Conservation (phyloP, 2,329 filamentous ascomycete genomes). For the Periconia sp. region DNA sequence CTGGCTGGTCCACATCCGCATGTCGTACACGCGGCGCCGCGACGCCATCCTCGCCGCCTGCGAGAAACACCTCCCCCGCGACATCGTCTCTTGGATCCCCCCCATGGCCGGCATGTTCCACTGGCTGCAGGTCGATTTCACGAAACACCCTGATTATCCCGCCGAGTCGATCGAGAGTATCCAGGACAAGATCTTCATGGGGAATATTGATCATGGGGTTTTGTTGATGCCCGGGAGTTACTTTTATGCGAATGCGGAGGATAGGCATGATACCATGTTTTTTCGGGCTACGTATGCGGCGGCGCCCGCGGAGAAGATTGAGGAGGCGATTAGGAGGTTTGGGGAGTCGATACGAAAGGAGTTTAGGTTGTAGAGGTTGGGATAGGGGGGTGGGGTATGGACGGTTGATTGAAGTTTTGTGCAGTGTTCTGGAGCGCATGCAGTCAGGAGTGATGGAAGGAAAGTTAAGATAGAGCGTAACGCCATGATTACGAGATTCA, state of each 20-base stretch:
- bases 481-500: too few relatives aligned
- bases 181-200: slow-evolving; percentile 84
- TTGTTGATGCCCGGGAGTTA: slow-evolving; percentile 84
- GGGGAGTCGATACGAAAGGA: slow-evolving; percentile 69
- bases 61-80: slow-evolving; percentile 71
- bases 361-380: slow-evolving; percentile 51
- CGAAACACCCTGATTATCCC: slow-evolving; percentile 63
- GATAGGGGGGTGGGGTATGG: not conserved
- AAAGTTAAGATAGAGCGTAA: too few relatives aligned
- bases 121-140: slow-evolving; percentile 72
- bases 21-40: slow-evolving; percentile 78
- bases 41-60: slow-evolving; percentile 79
- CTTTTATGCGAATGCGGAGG: slow-evolving; percentile 77
- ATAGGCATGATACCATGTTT: slow-evolving; percentile 66
- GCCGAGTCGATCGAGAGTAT: slow-evolving; percentile 60
- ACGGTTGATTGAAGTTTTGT: not conserved
- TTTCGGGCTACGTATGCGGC: slow-evolving; percentile 90
- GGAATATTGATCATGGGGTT: slow-evolving; percentile 73
- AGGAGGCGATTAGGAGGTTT: slow-evolving; percentile 62
- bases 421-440: too few relatives aligned
- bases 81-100: slow-evolving; percentile 76
- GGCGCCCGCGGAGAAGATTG: slow-evolving; percentile 59
- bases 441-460: too few relatives aligned
- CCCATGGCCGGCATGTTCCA: slow-evolving; percentile 95
- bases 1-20: slow-evolving; percentile 82